A percentile compares a stretch with the other conserved stretches of the same genome.
Conservation (phyloP, 2,329 filamentous ascomycete species). For the Calonectria montana region DNA sequence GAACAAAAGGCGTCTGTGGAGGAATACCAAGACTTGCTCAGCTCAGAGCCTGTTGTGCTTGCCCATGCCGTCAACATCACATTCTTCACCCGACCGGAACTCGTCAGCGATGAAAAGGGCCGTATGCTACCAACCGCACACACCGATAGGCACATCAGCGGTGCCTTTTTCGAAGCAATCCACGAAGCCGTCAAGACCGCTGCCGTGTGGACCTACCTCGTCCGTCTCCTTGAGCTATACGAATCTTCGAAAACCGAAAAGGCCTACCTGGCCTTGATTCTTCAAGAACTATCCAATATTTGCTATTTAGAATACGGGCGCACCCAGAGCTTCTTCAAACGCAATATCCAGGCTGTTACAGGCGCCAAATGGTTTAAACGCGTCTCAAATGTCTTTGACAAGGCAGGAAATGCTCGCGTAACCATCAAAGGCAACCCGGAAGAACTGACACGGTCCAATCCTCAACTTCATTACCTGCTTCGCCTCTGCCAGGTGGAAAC, state of each 20-base stretch:
- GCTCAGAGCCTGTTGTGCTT: conserved; percentile 47
- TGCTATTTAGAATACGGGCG: conserved; percentile 57
- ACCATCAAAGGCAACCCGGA: conserved; percentile 55
- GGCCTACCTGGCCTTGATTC: conserved; percentile 46
- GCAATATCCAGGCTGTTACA: conserved; percentile 49
- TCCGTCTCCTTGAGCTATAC: conserved; percentile 50
- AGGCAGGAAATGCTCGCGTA: conserved; percentile 49
- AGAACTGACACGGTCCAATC: conserved; percentile 49
- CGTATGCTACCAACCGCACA: conserved; percentile 46
- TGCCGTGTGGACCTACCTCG: conserved; percentile 56
- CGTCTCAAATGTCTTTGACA: conserved; percentile 48
- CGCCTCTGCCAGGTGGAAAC: conserved; percentile 55
- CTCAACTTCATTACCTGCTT: conserved; percentile 57
- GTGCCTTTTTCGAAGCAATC: conserved; percentile 54
- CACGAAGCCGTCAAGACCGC: conserved; percentile 48
- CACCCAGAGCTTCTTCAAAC: conserved; percentile 53
- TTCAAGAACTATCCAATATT: conserved; percentile 59
- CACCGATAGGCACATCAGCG: conserved; percentile 56
- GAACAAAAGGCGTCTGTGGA: conserved; percentile 49
- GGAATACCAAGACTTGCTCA: conserved; percentile 50
- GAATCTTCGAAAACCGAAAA: conserved; percentile 41
- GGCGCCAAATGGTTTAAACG: conserved; percentile 57
- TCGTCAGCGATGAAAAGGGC: conserved; percentile 58
- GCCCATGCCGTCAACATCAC: conserved; percentile 47
- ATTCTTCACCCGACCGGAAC: conserved; percentile 55